These are phyloP conservation scores for Aspergillus indologenus DNA, from an alignment of 495 filamentous ascomycete species.

Conservation along the genomic window DNA sequence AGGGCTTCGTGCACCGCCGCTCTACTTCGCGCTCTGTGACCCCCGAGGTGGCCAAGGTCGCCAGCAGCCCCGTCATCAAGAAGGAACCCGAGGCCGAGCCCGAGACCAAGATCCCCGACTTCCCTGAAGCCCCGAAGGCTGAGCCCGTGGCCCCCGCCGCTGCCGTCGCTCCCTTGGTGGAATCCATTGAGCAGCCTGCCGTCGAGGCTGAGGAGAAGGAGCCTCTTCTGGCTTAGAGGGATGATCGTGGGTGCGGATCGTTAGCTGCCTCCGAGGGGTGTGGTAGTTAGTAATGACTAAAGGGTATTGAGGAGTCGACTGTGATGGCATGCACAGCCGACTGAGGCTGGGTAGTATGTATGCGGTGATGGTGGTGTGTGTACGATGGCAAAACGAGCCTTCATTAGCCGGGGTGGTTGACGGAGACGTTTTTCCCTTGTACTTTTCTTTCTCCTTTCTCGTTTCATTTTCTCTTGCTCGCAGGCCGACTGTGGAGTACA, in stretches of 20 bases:
- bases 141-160: conserved; percentile 35
- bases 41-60: conserved; percentile 43
- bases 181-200: conserved; percentile 26
- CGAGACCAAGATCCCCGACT: conserved; percentile 46
- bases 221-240: conserved; percentile 35
- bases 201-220: conserved; percentile 25
- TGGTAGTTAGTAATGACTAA: not conserved
- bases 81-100: conserved; percentile 57
- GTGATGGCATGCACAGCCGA: not conserved
- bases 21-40: conserved; percentile 37
- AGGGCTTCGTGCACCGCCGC: conserved; percentile 61
- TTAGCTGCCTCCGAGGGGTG: not conserved
- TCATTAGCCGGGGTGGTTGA: conserved; percentile 10
- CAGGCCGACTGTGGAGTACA: not conserved
- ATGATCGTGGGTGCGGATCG: conserved; percentile 4
- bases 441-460: not conserved
- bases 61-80: conserved; percentile 31
- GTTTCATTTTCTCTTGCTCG: conserved; percentile 1
- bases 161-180: conserved; percentile 41
- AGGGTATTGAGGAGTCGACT: not conserved
- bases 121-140: conserved; percentile 62
- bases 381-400: conserved; percentile 20
- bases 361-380: conserved; percentile 16
- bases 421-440: not conserved
- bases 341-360: not conserved